Evolutionary conservation across 768 basidiomycete species (phyloP).

Genomic region (Tricholoma bakamatsutake): DNA sequence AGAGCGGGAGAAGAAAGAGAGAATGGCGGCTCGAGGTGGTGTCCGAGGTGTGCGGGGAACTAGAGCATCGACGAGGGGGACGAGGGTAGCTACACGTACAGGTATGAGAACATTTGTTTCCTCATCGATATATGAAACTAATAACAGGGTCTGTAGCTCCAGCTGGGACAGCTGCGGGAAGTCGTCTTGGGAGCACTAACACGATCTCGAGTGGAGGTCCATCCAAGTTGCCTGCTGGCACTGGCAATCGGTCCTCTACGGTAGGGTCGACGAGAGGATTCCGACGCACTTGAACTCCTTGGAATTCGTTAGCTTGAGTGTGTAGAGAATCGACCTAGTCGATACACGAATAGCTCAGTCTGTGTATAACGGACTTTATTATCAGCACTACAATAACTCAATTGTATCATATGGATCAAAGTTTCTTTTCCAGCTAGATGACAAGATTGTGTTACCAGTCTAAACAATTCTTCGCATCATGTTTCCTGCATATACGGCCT

Average conservation of each 20-base stretch:
- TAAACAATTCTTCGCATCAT: too few relatives aligned
- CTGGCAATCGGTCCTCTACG: slow-evolving; percentile 6
- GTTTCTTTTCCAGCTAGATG: too few relatives aligned
- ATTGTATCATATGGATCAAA: too few relatives aligned
- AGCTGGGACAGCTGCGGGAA: neutral
- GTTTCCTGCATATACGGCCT: too few relatives aligned
- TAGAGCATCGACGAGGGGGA: slow-evolving; percentile 53
- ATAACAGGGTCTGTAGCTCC: neutral
- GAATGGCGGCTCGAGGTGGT: slow-evolving; percentile 39
- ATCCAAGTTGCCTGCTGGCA: slow-evolving; percentile 13
- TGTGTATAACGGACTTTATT: too few relatives aligned
- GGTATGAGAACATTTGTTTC: slow-evolving; percentile 22
- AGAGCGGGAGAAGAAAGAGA: slow-evolving; percentile 43
- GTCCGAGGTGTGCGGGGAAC: slow-evolving; percentile 72
- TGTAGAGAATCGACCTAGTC: too few relatives aligned
- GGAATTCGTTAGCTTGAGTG: too few relatives aligned
- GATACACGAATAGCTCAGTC: too few relatives aligned
- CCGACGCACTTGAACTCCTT: slow-evolving; percentile 4
- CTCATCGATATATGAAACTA: neutral
- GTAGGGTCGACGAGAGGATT: slow-evolving; percentile 7
- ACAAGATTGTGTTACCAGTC: too few relatives aligned
- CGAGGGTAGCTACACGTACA: slow-evolving; percentile 31
- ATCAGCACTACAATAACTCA: too few relatives aligned
- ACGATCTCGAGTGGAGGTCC: neutral
- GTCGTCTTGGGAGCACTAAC: slow-evolving; percentile 2